Conservation (phyloP, 1,284 basidiomycete genomes). For the Rugosomyces carneus region DNA sequence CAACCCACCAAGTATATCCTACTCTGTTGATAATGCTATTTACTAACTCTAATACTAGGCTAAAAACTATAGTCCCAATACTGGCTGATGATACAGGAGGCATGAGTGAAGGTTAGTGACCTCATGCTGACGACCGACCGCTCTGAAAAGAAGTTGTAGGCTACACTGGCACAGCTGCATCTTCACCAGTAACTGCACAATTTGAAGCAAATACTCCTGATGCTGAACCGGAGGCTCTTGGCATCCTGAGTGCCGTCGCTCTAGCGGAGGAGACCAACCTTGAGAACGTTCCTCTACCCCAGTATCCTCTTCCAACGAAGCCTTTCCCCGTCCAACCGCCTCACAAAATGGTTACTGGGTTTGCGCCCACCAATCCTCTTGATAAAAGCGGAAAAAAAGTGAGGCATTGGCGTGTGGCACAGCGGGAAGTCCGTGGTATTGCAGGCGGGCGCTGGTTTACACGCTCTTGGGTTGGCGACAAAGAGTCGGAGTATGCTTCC, state of each 20-base stretch:
- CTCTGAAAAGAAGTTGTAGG: slow-evolving; percentile 20
- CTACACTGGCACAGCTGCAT: slow-evolving; percentile 42
- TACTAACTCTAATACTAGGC: slow-evolving; percentile 7
- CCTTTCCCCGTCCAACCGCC: slow-evolving; percentile 74
- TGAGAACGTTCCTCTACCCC: slow-evolving; percentile 55
- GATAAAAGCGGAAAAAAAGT: slow-evolving; percentile 56
- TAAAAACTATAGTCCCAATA: slow-evolving; percentile 24
- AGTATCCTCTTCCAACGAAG: slow-evolving; percentile 70
- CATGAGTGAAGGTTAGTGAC: slow-evolving; percentile 33
- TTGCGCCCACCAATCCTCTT: slow-evolving; percentile 57
- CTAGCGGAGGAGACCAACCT: slow-evolving; percentile 42
- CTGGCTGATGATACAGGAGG: slow-evolving; percentile 34
- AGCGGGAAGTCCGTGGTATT: slow-evolving; percentile 71
- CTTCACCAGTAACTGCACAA: slow-evolving; percentile 38
- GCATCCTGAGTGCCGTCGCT: slow-evolving; percentile 19
- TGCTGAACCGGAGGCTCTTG: slow-evolving; percentile 32
- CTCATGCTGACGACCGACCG: neutral
- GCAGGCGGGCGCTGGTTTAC: slow-evolving; percentile 75
- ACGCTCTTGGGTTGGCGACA: slow-evolving; percentile 71
- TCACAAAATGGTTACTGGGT: slow-evolving; percentile 65
- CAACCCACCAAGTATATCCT: slow-evolving; percentile 18
- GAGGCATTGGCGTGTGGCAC: slow-evolving; percentile 64
- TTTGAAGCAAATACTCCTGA: slow-evolving; percentile 38
- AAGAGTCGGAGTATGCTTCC: slow-evolving; percentile 57
- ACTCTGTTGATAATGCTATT: slow-evolving; percentile 2